A percentile compares a stretch with the other conserved stretches of the same genome.
Evolutionary conservation across 352 stramenopile genomes (phyloP).

Genomic region (Globisporangium canariense): DNA sequence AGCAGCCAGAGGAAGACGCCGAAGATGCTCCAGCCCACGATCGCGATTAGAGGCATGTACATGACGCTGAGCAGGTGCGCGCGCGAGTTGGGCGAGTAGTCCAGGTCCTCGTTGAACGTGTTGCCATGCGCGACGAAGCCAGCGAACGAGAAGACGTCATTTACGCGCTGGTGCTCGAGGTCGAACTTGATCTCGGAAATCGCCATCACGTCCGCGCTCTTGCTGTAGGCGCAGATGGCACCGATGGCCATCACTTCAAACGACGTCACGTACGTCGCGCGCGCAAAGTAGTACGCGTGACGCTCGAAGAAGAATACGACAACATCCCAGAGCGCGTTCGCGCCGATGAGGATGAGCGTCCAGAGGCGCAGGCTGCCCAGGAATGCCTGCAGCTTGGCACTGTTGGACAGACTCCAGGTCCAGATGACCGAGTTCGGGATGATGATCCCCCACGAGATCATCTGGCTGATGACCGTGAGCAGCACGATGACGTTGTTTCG

Average conservation of each 20-base stretch:
- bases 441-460: slow-evolving; percentile 54
- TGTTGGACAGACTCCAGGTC: slow-evolving; percentile 30
- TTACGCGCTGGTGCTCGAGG: slow-evolving; percentile 27
- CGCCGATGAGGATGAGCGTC: slow-evolving; percentile 31
- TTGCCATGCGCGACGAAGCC: slow-evolving; percentile 22
- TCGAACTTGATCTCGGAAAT: slow-evolving; percentile 26
- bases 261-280: slow-evolving; percentile 20
- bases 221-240: slow-evolving; percentile 14
- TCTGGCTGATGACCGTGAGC: slow-evolving; percentile 22
- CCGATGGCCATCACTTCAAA: slow-evolving; percentile 23
- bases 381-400: slow-evolving; percentile 33
- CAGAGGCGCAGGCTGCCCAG: slow-evolving; percentile 38
- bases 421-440: slow-evolving; percentile 50
- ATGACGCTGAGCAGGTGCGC: slow-evolving; percentile 15
- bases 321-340: slow-evolving; percentile 29
- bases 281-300: slow-evolving; percentile 26
- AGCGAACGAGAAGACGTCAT: slow-evolving; percentile 20
- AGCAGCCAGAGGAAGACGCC: slow-evolving; percentile 10
- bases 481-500: slow-evolving; percentile 32
- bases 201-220: slow-evolving; percentile 13
- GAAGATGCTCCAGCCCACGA: slow-evolving; percentile 13
- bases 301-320: slow-evolving; percentile 31
- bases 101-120: slow-evolving; percentile 25
- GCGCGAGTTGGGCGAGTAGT: slow-evolving; percentile 10
- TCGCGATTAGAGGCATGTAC: slow-evolving; percentile 16